Base-by-base conservation (phyloP, 139 green algal genomes). In the Chlamydomonas incerta region DNA sequence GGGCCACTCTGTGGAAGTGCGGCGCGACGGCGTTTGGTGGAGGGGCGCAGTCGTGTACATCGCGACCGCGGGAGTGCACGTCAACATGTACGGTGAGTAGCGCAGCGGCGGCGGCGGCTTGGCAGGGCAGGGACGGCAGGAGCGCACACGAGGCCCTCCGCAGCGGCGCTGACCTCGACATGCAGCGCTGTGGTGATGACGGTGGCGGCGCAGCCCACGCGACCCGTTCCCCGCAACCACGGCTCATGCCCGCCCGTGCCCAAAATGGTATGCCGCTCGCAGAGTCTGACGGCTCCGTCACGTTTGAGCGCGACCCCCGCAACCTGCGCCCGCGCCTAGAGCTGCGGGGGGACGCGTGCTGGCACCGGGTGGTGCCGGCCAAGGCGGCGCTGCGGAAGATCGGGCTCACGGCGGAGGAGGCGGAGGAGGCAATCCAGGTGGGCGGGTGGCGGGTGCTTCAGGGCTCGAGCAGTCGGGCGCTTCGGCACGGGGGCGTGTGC, bases 11-110 rank as follows among this genome's bases (percentile, higher is more conserved):
- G 79, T 85, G 20, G 79, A 85, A 23, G n/a, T 9, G 21, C 69
- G 76, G 18, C n/a, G 52, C 11, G 66, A 75, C n/a, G 79, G 57
- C 55, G 37, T 31, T 11, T 72, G 80, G 80, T 86, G 80, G 80
- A 37, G 50, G 71, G 80, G 68, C 21, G 33, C 10, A 0, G 80
- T 86, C 8, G 28, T 55, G 26, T 62, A 20, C 10, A 13, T 63
- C 0, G 47, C 52, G 14, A 58, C 68, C 13, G 80, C 68, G 2
- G 80, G 80, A 0, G 80, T 86, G 34, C 77, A 72, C 24, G 74
- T 82, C 74, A 72, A 72, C 74, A 24, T 72, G 23, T 29, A 28
- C 5, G 74, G 74, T 82, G 58, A 8, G 50, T n/a, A 13, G 5
- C 18, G 1, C 11, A 24, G n/a, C 3, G 34, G 1, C 50, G 11